Percentiles rank a stretch among this genome's conserved stretches.
Evolutionary conservation across 2,329 filamentous ascomycete species (phyloP).

Genomic region (Pestalotiopsis sp.): DNA sequence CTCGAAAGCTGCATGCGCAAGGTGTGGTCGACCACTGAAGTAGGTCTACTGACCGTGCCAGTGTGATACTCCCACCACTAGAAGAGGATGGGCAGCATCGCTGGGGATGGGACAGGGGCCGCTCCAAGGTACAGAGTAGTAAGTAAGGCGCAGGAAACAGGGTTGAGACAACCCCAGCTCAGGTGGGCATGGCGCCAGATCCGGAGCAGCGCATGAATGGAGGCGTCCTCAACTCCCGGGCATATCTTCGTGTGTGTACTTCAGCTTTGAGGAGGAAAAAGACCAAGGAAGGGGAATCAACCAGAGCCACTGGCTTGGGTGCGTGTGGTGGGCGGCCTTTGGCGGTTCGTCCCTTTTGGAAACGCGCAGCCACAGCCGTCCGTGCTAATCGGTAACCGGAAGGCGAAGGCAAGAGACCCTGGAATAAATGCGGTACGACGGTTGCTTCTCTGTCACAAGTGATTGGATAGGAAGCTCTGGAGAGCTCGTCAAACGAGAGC

Average conservation of each 20-base stretch:
- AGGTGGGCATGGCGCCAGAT: not conserved
- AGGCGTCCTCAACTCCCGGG: not conserved
- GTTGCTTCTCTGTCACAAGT: not conserved
- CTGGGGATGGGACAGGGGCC: not conserved
- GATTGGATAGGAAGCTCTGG: not conserved
- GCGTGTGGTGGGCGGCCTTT: not conserved
- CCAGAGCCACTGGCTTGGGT: not conserved
- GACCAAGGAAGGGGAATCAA: not conserved
- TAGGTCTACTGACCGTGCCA: not conserved
- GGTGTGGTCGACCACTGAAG: not conserved
- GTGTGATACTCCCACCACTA: not conserved
- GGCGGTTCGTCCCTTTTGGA: not conserved
- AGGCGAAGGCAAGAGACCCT: not conserved
- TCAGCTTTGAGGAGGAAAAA: not conserved
- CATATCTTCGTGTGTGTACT: too few relatives aligned
- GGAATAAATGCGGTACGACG: not conserved
- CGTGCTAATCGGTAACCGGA: not conserved
- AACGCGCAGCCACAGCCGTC: not conserved
- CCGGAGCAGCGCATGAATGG: not conserved
- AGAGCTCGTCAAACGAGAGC: not conserved
- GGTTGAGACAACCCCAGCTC: not conserved
- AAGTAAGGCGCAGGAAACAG: not conserved
- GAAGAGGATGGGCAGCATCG: not conserved
- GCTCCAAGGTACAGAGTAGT: not conserved
- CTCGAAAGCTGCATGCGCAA: not conserved